Evolutionary conservation across 192 early-diverging fungal species (phyloP).

Genomic region (Coemansia sp.): DNA sequence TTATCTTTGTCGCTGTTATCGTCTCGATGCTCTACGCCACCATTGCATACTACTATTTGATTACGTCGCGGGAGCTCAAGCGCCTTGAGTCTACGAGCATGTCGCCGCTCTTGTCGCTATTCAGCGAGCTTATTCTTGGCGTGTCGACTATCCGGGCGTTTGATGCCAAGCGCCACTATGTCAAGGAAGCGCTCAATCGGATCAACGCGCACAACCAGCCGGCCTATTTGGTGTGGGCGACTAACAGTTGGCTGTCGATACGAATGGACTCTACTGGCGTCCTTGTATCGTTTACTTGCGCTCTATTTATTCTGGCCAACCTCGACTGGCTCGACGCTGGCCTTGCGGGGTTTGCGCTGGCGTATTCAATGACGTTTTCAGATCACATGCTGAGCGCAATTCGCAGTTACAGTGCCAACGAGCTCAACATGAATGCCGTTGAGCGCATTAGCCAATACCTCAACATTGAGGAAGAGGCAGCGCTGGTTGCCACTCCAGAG

Average conservation of each 20-base stretch:
- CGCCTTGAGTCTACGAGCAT: conserved; percentile 75
- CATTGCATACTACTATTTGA: conserved; percentile 68
- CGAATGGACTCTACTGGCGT: conserved; percentile 74
- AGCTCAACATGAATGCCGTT: conserved; percentile 81
- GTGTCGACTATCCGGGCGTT: conserved; percentile 81
- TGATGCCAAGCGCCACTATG: conserved; percentile 65
- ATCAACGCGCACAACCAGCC: conserved; percentile 79
- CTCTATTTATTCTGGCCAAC: conserved; percentile 58
- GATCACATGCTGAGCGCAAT: conserved; percentile 67
- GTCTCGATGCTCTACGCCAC: conserved; percentile 58
- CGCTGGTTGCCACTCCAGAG: conserved; percentile 44
- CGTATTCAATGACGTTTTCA: conserved; percentile 81
- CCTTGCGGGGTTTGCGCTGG: conserved; percentile 64
- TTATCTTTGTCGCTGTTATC: conserved; percentile 65
- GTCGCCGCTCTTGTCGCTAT: conserved; percentile 74
- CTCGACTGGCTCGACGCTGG: conserved; percentile 54
- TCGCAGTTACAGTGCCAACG: conserved; percentile 51
- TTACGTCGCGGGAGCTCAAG: conserved; percentile 79
- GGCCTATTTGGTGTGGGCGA: conserved; percentile 77
- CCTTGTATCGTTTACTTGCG: conserved; percentile 66
- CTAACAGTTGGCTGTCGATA: conserved; percentile 85
- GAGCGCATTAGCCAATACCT: conserved; percentile 84
- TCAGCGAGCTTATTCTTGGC: conserved; percentile 72
- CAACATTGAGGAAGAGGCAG: conserved; percentile 71
- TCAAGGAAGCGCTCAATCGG: conserved; percentile 39